phyloP scores from a whole-genome alignment of 2,329 filamentous ascomycete species.

The Trichoderma cornu-damae region DNA sequence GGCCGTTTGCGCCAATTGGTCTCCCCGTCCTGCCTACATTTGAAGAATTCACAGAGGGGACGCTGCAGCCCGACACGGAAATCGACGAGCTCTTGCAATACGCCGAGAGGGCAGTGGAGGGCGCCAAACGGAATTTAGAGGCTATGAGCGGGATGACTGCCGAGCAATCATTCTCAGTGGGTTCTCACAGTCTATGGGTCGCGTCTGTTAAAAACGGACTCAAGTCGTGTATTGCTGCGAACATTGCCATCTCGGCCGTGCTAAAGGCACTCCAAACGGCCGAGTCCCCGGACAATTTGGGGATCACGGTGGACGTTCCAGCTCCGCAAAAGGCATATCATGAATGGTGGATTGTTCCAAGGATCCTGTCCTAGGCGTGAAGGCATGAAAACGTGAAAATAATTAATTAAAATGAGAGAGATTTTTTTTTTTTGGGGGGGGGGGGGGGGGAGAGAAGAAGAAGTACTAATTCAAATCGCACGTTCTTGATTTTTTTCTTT shows the following conservation, averaged over 20 bases:
- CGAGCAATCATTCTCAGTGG: constrained; percentile 50
- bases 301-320: constrained; percentile 49
- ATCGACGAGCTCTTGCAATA: constrained; percentile 40
- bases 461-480: background rate
- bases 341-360: constrained; percentile 61
- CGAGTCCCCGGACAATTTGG: constrained; percentile 29
- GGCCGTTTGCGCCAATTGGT: constrained; percentile 66
- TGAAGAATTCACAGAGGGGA: constrained; percentile 51
- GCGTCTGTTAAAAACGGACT: constrained; percentile 55
- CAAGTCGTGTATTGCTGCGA: constrained; percentile 65
- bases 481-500: background rate
- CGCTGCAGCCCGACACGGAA: constrained; percentile 36
- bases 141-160: constrained; percentile 48
- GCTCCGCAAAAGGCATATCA: constrained; percentile 52
- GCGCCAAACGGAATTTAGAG: constrained; percentile 53
- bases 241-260: constrained; percentile 57
- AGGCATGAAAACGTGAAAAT: background rate
- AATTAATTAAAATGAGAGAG: no score
- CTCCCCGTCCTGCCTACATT: constrained; percentile 63
- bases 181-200: constrained; percentile 58
- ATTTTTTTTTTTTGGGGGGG: no score
- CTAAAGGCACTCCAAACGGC: constrained; percentile 49
- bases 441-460: background rate
- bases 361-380: constrained; percentile 29
- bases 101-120: constrained; percentile 42